Base-by-base conservation (phyloP, 208 protist genomes). In the Trypanosoma lewisi region DNA sequence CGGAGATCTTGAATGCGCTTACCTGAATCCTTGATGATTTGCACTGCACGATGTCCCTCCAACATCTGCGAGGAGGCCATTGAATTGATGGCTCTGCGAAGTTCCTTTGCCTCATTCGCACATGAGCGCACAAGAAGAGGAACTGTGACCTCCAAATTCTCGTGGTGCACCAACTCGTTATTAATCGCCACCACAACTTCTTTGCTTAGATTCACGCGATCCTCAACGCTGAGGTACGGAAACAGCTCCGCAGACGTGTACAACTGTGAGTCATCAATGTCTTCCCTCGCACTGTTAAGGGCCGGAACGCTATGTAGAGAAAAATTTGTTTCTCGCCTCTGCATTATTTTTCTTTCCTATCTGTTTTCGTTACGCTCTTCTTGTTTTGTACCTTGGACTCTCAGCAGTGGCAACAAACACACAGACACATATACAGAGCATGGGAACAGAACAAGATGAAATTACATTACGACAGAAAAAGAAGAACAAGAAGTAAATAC, bases 21-120 rank as follows among this genome's bases (percentile, higher is more conserved):
- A 55, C 74, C 64, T 55, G 79, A 83, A 25, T 72, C 70, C 75
- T 82, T 65, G 1, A 96, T 77, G 39, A 92, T 78, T 55, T 91
- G 79, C 59, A 86, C 57, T 9, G 86, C 86, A 5, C 86, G 82
- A 72, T 90, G 78, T 9, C 80, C 82, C 65, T 92, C 86, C 17
- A 85, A 63, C 39, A 92, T 86, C 49, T 96, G 89, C 19, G 84
- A 82, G 0, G 78, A 90, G n/a, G 75, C 80, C 34, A 96, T 83
- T 19, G 82, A 81, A 63, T 89, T 90, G 64, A 93, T 90, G 11
- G 79, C 73, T 6, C 78, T 77, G 3, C 86, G 78, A 39, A 96
- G 71, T 67, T 96, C 89, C 36, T 72, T 80, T 28, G 80, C 75
- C 75, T 95, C 85, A 55, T 70, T 83, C 31, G 62, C 66, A 58